Conservation (phyloP, 1,284 basidiomycete species). For the Quambalaria eucalypti region DNA sequence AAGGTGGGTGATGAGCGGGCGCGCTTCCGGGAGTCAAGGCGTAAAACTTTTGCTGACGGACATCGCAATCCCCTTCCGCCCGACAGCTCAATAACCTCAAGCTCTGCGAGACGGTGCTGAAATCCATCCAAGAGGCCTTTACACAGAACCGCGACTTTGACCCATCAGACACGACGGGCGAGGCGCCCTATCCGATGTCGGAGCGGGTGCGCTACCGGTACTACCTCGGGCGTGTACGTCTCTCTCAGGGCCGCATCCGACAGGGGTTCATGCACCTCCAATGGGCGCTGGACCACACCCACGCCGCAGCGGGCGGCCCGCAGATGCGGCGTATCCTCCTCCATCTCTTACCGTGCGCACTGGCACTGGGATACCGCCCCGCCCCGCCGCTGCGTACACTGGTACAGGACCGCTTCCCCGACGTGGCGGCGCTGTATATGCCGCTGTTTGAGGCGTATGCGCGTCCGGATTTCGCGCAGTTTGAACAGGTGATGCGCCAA, state of each 20-base stretch:
- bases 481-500: background rate
- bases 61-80: background rate
- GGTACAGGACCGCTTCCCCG: background rate
- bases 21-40: background rate
- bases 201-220: constrained; percentile 48
- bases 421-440: background rate
- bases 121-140: constrained; percentile 47
- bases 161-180: constrained; percentile 24
- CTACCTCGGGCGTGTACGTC: constrained; percentile 48
- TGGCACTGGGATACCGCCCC: constrained; percentile 3
- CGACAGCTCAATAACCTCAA: constrained; percentile 47
- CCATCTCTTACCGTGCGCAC: background rate
- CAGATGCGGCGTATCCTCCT: background rate
- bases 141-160: constrained; percentile 26
- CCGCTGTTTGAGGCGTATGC: background rate
- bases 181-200: constrained; percentile 42
- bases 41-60: background rate
- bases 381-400: background rate
- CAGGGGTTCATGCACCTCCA: background rate
- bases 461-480: background rate
- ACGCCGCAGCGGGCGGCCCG: background rate
- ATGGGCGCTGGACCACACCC: background rate
- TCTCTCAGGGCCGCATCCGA: constrained; percentile 48
- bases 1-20: constrained; percentile 6
- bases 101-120: constrained; percentile 50